Base-by-base conservation (phyloP, 495 filamentous ascomycete genomes). In the Acidomyces sp. region DNA sequence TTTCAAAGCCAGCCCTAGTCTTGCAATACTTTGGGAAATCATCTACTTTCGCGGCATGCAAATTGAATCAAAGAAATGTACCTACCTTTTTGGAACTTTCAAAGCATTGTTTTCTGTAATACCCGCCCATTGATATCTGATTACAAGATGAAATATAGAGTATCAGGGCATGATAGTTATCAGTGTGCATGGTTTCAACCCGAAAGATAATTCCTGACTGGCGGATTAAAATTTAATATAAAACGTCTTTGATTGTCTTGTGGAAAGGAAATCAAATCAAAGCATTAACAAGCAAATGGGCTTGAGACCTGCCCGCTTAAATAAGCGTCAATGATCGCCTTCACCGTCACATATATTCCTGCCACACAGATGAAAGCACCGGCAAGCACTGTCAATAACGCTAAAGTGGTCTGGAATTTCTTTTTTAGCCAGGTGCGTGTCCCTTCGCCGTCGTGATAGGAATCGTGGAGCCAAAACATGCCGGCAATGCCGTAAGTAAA, bases 341-440 rank as follows among this genome's bases (percentile, higher is more conserved):
- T 24, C 11, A 59, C 36, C 3, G 52, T 59, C 10, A 55, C 56
- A 37, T 59, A 59, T 34, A 49, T 51, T 9, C 54, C 56, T 3
- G 55, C 52, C 2, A 59, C 50, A 31, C 56, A 59, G 1, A 59
- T 59, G 39, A 59, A 59, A 0, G 37, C 52, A 1, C 56, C 56
- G 12, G 47, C 53, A 15, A 50, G 1, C 13, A 59, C 36, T 12
- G 56, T 59, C 28, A 36, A 11, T 5, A 49, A 32, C 3, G 52
- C 40, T 27, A 59, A 28, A 4, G 24, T 11, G 0, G 52, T 35
- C 44, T 59, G 55, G 7, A 45, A 32, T 50, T 48, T 53, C 37
- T 58, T 54, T 35, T 47, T 32, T 35, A 34, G 30, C 57, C 55
- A 58, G 1, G 53, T 53, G 13, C 45, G 22, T 4, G 51, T 18